These are phyloP conservation scores for Parascedosporium putredinis DNA, from an alignment of 2,329 filamentous ascomycete genomes.

Conservation along the genomic window DNA sequence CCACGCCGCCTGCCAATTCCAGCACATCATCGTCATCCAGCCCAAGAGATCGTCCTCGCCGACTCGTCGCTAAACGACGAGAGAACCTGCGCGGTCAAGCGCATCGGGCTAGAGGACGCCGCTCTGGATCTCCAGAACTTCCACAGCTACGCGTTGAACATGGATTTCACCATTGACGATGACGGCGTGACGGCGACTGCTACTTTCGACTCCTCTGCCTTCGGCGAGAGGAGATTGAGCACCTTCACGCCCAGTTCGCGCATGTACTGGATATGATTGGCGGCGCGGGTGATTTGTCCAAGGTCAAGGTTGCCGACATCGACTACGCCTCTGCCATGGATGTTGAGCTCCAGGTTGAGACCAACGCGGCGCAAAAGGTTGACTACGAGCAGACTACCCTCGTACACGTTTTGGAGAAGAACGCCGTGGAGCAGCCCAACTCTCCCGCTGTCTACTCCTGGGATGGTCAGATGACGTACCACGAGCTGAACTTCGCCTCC, in stretches of 20 bases:
- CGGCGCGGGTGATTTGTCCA: neutral
- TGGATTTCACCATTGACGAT: neutral
- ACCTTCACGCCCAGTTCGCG: neutral
- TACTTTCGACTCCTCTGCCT: neutral
- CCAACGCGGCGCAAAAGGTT: neutral
- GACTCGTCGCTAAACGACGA: neutral
- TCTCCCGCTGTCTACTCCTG: conserved; percentile 35
- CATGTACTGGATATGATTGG: neutral
- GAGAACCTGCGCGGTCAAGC: neutral
- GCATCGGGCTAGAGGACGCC: neutral
- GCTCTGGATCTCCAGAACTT: neutral
- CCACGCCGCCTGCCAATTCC: neutral
- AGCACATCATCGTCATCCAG: neutral
- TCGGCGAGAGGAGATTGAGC: neutral
- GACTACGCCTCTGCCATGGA: neutral
- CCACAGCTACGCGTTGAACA: neutral
- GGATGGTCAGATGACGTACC: conserved; percentile 37
- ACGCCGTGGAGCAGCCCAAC: conserved; percentile 7
- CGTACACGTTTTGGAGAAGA: neutral
- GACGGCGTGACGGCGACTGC: neutral
- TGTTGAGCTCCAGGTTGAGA: neutral
- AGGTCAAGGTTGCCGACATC: neutral
- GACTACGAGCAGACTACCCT: neutral
- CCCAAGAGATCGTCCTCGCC: neutral
- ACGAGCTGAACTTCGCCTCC: conserved; percentile 31